Conservation (phyloP, 805 yeast genomes). For the Komagataella kurtzmanii region DNA sequence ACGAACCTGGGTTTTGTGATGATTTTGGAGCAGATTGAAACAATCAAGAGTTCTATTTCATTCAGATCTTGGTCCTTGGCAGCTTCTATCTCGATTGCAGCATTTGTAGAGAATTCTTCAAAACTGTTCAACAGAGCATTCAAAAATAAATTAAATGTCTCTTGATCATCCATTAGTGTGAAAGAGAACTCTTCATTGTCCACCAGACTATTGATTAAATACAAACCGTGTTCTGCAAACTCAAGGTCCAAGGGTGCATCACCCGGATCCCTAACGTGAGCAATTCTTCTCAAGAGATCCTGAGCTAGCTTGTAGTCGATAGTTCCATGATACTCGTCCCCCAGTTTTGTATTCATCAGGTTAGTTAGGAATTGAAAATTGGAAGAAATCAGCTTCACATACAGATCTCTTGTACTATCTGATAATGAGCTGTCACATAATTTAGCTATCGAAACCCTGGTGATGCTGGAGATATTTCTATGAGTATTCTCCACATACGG, state of each 20-base stretch:
- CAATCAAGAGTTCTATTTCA: conserved; percentile 8
- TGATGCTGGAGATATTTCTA: neutral
- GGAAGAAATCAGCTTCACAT: neutral
- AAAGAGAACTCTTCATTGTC: neutral
- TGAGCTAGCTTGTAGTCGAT: neutral
- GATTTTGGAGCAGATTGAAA: conserved; percentile 12
- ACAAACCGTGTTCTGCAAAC: neutral
- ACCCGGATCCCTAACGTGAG: neutral
- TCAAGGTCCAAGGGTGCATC: neutral
- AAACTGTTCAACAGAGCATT: neutral
- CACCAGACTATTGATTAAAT: neutral
- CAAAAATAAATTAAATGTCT: neutral
- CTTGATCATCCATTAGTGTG: neutral
- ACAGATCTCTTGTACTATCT: neutral
- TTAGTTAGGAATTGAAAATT: neutral
- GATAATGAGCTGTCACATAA: neutral
- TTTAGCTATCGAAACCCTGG: neutral
- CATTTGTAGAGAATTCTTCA: neutral
- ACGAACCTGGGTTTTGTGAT: conserved; percentile 19
- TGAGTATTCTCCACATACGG: neutral
- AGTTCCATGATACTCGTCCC: neutral
- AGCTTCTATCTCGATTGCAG: neutral
- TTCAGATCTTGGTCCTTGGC: conserved; percentile 2
- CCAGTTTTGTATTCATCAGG: neutral
- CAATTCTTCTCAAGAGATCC: neutral